Conservation (phyloP, 75 land plant species). For the Picea sitchensis region DNA sequence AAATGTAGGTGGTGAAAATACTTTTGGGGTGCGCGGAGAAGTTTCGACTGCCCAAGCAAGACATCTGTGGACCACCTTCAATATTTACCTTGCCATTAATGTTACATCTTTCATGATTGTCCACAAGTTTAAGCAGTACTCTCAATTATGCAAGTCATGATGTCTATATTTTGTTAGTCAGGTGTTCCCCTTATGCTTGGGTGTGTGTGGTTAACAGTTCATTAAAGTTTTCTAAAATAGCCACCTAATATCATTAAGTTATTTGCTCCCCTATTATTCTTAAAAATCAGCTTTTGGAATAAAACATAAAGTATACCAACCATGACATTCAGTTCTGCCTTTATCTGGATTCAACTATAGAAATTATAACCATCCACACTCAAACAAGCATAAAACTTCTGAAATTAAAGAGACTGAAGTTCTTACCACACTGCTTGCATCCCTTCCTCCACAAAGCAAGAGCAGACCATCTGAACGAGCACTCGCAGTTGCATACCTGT, state of each 20-base stretch:
- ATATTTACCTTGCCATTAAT: background rate
- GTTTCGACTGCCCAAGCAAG: background rate
- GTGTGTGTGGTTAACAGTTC: too few species aligned
- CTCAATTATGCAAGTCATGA: background rate
- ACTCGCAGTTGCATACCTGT: slow-evolving; percentile 94
- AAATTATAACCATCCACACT: background rate
- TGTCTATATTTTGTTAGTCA: background rate
- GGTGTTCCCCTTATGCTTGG: background rate
- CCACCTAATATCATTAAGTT: too few species aligned
- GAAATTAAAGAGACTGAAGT: background rate
- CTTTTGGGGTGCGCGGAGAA: background rate
- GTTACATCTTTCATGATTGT: background rate
- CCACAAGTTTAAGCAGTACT: background rate
- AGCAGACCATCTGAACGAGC: slow-evolving; percentile 94
- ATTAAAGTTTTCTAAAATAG: too few species aligned
- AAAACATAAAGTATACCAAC: background rate
- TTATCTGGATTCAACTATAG: background rate
- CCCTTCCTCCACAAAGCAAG: slow-evolving; percentile 91
- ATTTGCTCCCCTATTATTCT: background rate
- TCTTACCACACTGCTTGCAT: slow-evolving; percentile 87
- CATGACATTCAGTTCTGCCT: background rate
- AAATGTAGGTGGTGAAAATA: too few species aligned
- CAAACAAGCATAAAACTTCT: background rate
- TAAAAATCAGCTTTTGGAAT: background rate
- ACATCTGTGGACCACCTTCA: background rate